Percentiles rank a stretch among this genome's conserved stretches.
Conservation (phyloP, 1,284 basidiomycete genomes). For the Thecaphora thlaspeos region DNA sequence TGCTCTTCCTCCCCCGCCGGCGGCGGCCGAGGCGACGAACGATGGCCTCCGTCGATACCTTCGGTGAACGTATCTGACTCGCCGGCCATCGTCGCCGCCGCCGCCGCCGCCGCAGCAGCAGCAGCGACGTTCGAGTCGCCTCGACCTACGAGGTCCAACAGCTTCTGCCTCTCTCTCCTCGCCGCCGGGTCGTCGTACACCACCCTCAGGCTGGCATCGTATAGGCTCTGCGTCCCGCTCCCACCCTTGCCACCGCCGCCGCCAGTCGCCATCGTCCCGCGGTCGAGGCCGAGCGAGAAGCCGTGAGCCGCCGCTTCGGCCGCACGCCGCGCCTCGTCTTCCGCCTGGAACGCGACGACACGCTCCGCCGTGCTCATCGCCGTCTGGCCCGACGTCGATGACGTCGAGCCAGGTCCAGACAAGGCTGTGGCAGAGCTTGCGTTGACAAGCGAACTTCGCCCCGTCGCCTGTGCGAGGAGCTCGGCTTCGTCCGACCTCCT, state of each 20-base stretch:
- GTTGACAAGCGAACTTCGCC: too few species aligned
- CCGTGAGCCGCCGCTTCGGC: conserved; percentile 32
- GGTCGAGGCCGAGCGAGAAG: conserved; percentile 26
- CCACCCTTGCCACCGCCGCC: too few species aligned
- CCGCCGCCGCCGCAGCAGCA: neutral
- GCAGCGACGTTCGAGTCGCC: neutral
- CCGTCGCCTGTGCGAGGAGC: too few species aligned
- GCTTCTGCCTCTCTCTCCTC: conserved; percentile 20
- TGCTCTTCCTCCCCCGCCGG: too few species aligned
- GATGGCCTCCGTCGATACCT: too few species aligned
- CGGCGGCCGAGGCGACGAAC: too few species aligned
- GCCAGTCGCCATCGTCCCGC: too few species aligned
- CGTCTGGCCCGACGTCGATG: neutral
- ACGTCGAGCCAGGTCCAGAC: neutral
- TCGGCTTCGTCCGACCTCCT: conserved; percentile 1
- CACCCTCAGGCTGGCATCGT: conserved; percentile 28
- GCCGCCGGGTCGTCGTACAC: conserved; percentile 45
- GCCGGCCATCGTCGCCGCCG: neutral
- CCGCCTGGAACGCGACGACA: conserved; percentile 28
- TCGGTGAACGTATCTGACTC: too few species aligned
- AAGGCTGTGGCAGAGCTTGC: conserved; percentile 8
- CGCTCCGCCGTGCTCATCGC: conserved; percentile 19
- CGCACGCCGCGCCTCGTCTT: conserved; percentile 25
- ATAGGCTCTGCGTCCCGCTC: neutral
- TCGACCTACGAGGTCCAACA: conserved; percentile 4